These are phyloP conservation scores for Plasmodiophora brassicae DNA, from an alignment of 208 protist species.

Conservation along the genomic window DNA sequence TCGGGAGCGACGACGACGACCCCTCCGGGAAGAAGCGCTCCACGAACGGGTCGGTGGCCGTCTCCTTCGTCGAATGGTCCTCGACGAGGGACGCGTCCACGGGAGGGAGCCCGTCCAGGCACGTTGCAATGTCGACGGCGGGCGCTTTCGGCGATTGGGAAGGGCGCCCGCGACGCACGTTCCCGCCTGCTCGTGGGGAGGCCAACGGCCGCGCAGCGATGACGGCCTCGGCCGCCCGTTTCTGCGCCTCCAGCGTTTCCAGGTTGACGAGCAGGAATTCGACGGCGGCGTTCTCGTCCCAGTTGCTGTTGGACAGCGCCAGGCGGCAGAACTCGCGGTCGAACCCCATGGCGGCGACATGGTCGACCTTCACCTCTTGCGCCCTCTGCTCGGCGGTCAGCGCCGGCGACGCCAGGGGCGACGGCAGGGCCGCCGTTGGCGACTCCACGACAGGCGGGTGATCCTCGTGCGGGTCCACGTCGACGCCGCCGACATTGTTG, in stretches of 20 bases:
- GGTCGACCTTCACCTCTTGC: neutral
- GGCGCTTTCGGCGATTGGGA: neutral
- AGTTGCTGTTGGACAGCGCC: neutral
- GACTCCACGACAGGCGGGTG: neutral
- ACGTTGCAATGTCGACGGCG: neutral
- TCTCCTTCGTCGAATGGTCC: neutral
- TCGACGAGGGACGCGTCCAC: neutral
- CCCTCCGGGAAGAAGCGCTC: slow-evolving; percentile 6
- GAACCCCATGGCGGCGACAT: slow-evolving; percentile 3
- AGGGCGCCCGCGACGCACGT: too few relatives aligned
- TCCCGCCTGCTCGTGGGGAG: too few relatives aligned
- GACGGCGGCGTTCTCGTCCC: neutral
- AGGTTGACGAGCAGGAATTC: slow-evolving; percentile 7
- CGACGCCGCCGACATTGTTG: neutral
- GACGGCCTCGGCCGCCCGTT: neutral
- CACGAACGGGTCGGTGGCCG: neutral
- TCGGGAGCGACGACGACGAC: neutral
- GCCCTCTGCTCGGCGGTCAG: neutral
- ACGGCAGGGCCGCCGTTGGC: neutral
- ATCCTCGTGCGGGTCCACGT: too few relatives aligned
- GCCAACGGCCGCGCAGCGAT: neutral
- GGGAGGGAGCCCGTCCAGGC: neutral
- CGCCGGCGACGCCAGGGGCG: neutral
- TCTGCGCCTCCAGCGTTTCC: neutral
- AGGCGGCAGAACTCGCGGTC: slow-evolving; percentile 22